Evolutionary conservation across 1,139 yeast genomes (phyloP).

Genomic region (Yamadazyma jaroonii): DNA sequence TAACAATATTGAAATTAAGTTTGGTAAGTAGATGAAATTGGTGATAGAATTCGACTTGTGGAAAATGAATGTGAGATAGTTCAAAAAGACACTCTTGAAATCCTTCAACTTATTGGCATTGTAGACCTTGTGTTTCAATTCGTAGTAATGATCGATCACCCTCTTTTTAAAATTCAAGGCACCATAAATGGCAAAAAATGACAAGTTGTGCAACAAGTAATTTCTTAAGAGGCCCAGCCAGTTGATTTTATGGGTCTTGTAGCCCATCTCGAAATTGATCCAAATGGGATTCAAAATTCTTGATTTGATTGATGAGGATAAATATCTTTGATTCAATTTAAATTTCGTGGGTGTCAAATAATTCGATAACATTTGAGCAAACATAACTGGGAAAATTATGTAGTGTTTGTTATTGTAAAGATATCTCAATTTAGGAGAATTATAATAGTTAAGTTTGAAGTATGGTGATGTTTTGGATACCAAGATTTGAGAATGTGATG

Average conservation of each 20-base stretch:
- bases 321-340: conserved; percentile 36
- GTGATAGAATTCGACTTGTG: conserved; percentile 31
- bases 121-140: conserved; percentile 21
- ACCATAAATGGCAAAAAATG: conserved; percentile 20
- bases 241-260: conserved; percentile 23
- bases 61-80: conserved; percentile 21
- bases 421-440: conserved; percentile 15
- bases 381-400: conserved; percentile 34
- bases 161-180: conserved; percentile 22
- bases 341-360: conserved; percentile 41
- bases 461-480: conserved; percentile 25
- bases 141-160: conserved; percentile 27
- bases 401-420: conserved; percentile 34
- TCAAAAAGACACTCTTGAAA: conserved; percentile 14
- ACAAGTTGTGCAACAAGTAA: conserved; percentile 28
- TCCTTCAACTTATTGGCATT: conserved; percentile 11
- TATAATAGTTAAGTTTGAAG: conserved; percentile 26
- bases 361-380: conserved; percentile 42
- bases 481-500: conserved; percentile 28
- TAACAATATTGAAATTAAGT: conserved; percentile 33
- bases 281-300: conserved; percentile 42
- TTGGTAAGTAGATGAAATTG: conserved; percentile 38
- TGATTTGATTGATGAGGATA: conserved; percentile 31
- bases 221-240: conserved; percentile 27
- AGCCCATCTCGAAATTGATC: conserved; percentile 37